Percentiles rank a stretch among this genome's conserved stretches.
Conservation (phyloP, 78 protist species). For the Ministeria vibrans region DNA sequence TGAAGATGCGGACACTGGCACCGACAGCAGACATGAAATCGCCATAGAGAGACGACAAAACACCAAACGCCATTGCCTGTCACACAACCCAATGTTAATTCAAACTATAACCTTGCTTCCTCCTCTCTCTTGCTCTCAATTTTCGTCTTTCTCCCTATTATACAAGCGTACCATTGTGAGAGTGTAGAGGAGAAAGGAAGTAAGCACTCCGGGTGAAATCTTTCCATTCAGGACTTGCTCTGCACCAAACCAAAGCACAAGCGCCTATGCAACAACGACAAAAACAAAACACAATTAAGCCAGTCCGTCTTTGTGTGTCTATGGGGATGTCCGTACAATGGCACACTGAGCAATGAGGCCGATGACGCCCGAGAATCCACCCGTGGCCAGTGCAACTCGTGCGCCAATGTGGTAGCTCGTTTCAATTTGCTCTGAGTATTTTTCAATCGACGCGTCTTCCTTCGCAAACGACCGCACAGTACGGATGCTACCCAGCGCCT, state of each 20-base stretch:
- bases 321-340: too few species aligned
- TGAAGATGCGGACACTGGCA: conserved; percentile 68
- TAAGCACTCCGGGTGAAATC: conserved; percentile 49
- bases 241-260: conserved; percentile 65
- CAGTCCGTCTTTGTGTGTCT: too few species aligned
- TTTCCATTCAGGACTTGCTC: conserved; percentile 46
- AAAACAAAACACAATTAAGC: too few species aligned
- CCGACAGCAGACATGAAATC: conserved; percentile 56
- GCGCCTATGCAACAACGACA: too few species aligned
- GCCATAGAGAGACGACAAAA: conserved; percentile 10
- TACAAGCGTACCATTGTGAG: too few species aligned
- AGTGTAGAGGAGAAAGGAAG: conserved; percentile 63
- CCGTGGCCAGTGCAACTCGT: background rate
- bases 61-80: conserved; percentile 55
- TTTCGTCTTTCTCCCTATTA: too few species aligned
- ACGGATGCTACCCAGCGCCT: background rate
- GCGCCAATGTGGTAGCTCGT: background rate
- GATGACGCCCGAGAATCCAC: background rate
- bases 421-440: conserved; percentile 29
- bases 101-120: too few species aligned
- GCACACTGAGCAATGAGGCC: background rate
- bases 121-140: too few species aligned
- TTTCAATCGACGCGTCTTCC: background rate
- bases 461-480: conserved; percentile 27
- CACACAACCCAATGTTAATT: too few species aligned